phyloP scores from a whole-genome alignment of 768 basidiomycete species.

The Mycena kentingensis region DNA sequence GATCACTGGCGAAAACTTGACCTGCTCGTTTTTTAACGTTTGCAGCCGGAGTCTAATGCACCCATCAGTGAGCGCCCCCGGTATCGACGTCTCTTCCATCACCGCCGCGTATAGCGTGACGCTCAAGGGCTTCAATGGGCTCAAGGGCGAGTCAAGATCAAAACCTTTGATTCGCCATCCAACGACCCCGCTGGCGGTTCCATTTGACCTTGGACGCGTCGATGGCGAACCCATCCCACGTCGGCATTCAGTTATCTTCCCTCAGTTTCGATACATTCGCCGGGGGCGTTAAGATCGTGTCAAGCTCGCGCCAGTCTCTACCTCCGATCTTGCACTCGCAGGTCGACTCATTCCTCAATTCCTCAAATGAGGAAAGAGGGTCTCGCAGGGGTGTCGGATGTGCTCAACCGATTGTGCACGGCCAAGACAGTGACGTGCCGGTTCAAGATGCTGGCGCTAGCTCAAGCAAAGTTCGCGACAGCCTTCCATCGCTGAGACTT shows the following conservation, averaged over 20 bases:
- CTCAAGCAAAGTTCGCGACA: slow-evolving; percentile 59
- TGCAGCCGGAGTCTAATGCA: neutral
- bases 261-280: slow-evolving; percentile 64
- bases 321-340: slow-evolving; percentile 52
- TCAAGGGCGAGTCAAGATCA: slow-evolving; percentile 61
- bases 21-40: slow-evolving; percentile 44
- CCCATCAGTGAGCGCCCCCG: slow-evolving; percentile 54
- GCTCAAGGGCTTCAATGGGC: slow-evolving; percentile 70
- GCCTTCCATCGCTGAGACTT: neutral
- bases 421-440: slow-evolving; percentile 57
- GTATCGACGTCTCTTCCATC: slow-evolving; percentile 60
- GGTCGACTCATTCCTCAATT: slow-evolving; percentile 69
- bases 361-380: slow-evolving; percentile 49
- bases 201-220: slow-evolving; percentile 64
- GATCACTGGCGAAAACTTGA: slow-evolving; percentile 65
- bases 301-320: slow-evolving; percentile 55
- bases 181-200: slow-evolving; percentile 76
- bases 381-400: slow-evolving; percentile 56
- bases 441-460: slow-evolving; percentile 64
- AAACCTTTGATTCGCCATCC: slow-evolving; percentile 68
- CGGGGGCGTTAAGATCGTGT: slow-evolving; percentile 57
- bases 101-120: slow-evolving; percentile 56
- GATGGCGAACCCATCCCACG: slow-evolving; percentile 70
- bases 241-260: slow-evolving; percentile 63
- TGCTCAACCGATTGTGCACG: slow-evolving; percentile 78